Evolutionary conservation across 352 stramenopile species (phyloP).

Genomic region (Phytopythium kandeliae): DNA sequence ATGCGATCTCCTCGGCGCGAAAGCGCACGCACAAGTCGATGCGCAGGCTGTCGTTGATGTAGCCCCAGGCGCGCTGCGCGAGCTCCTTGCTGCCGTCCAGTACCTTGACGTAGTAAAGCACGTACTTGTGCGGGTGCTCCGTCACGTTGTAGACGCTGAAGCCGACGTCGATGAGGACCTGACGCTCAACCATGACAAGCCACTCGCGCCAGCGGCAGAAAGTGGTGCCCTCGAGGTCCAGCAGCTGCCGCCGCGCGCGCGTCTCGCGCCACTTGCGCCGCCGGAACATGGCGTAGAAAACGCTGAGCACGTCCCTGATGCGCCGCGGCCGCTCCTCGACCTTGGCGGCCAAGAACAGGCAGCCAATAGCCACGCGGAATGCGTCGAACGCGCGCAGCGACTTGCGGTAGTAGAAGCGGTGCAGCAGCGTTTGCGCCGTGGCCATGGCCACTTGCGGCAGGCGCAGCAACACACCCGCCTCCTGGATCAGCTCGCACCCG

Average conservation of each 20-base stretch:
- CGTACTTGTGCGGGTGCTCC: slow-evolving; percentile 92
- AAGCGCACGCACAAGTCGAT: slow-evolving; percentile 82
- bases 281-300: slow-evolving; percentile 86
- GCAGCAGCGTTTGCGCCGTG: slow-evolving; percentile 88
- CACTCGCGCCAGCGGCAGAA: slow-evolving; percentile 77
- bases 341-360: slow-evolving; percentile 87
- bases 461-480: slow-evolving; percentile 79
- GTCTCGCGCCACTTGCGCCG: slow-evolving; percentile 55
- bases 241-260: slow-evolving; percentile 46
- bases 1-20: slow-evolving; percentile 80
- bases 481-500: slow-evolving; percentile 84
- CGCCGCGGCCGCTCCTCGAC: slow-evolving; percentile 83
- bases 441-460: slow-evolving; percentile 88
- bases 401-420: slow-evolving; percentile 89
- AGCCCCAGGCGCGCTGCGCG: slow-evolving; percentile 84
- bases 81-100: slow-evolving; percentile 63
- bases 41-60: slow-evolving; percentile 89
- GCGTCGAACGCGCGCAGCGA: slow-evolving; percentile 84
- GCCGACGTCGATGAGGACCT: slow-evolving; percentile 90
- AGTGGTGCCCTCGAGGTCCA: slow-evolving; percentile 54
- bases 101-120: slow-evolving; percentile 91
- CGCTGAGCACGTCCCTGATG: slow-evolving; percentile 77
- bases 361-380: slow-evolving; percentile 85
- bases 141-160: slow-evolving; percentile 91
- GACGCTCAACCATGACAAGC: slow-evolving; percentile 84